Conservation (phyloP, 2,329 filamentous ascomycete genomes). For the Aspergillus quadricinctus region DNA sequence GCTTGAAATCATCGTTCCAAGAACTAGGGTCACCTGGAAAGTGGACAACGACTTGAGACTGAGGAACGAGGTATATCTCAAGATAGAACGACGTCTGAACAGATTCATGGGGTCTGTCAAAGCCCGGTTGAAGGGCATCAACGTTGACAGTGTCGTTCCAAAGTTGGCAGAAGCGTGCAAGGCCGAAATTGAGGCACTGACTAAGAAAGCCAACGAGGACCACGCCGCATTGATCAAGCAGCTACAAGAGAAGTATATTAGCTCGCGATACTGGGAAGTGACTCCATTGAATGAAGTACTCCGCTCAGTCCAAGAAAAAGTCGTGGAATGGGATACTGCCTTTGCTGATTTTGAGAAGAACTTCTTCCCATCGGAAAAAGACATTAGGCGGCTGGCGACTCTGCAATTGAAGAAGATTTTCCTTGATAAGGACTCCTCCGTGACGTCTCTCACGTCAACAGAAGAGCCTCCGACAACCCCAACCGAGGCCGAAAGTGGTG, state of each 20-base stretch:
- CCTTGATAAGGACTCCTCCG: constrained; percentile 76
- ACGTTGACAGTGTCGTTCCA: constrained; percentile 82
- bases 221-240: constrained; percentile 68
- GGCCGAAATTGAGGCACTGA: constrained; percentile 72
- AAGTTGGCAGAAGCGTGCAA: constrained; percentile 82
- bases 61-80: constrained; percentile 85
- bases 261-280: constrained; percentile 93
- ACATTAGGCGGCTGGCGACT: constrained; percentile 86
- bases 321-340: constrained; percentile 84
- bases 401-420: constrained; percentile 94
- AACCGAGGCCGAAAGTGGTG: constrained; percentile 30
- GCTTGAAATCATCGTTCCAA: constrained; percentile 88
- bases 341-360: constrained; percentile 90
- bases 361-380: constrained; percentile 91
- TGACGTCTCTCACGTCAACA: constrained; percentile 65
- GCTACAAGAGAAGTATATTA: constrained; percentile 85
- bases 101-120: constrained; percentile 87
- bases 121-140: constrained; percentile 77
- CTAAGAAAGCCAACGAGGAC: constrained; percentile 78
- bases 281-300: constrained; percentile 88
- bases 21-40: constrained; percentile 91
- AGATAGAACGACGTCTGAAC: constrained; percentile 75
- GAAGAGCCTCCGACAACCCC: constrained; percentile 58
- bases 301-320: constrained; percentile 86
- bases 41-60: constrained; percentile 88